phyloP scores from a whole-genome alignment of 352 stramenopile species.

The Pythium periplocum region DNA sequence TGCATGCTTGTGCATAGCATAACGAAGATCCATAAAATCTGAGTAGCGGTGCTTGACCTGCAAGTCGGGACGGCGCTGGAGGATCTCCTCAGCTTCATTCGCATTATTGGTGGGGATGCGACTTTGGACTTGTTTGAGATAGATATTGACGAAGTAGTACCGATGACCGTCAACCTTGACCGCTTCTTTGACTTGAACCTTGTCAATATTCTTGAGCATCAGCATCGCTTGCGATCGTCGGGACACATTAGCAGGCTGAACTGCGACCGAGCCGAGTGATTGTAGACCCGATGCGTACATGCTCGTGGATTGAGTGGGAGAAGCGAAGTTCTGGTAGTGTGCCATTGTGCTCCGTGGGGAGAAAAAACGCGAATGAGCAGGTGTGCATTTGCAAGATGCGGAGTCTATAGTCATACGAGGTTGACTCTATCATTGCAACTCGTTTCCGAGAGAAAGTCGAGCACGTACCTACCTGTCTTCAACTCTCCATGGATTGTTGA shows the following conservation, averaged over 20 bases:
- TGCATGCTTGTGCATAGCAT: background rate
- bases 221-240: background rate
- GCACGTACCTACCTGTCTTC: too few species aligned
- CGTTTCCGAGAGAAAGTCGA: too few species aligned
- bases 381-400: background rate
- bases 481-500: too few species aligned
- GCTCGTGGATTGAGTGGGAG: background rate
- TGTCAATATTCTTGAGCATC: slow-evolving; percentile 26
- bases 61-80: background rate
- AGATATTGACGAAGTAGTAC: slow-evolving; percentile 48
- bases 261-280: background rate
- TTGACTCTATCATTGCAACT: too few species aligned
- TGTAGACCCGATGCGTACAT: background rate
- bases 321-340: background rate
- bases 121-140: slow-evolving; percentile 21
- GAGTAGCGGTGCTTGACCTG: background rate
- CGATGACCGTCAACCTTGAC: slow-evolving; percentile 37
- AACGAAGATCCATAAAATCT: background rate
- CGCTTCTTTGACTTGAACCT: slow-evolving; percentile 38
- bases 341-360: background rate
- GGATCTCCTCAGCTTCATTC: background rate
- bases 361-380: background rate
- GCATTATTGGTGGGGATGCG: slow-evolving; percentile 20
- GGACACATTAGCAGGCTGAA: background rate
- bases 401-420: background rate